A percentile compares a stretch with the other conserved stretches of the same genome.
Conservation (phyloP, 2,329 filamentous ascomycete genomes). For the Paraphoma sp. region DNA sequence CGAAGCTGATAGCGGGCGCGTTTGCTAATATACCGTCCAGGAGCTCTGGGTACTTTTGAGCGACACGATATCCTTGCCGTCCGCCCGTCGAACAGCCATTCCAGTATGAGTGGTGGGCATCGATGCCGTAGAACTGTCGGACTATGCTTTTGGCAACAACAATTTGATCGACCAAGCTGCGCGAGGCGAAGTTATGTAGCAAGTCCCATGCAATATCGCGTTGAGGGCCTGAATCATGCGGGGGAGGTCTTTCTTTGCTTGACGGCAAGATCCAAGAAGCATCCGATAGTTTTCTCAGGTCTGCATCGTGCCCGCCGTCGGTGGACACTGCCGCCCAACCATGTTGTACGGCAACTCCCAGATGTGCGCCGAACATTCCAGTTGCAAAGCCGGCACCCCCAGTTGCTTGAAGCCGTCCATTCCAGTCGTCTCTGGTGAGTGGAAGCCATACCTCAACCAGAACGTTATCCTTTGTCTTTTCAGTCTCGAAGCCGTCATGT, state of each 20-base stretch:
- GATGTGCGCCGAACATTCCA: conserved; percentile 30
- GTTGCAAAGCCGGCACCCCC: conserved; percentile 40
- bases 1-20: conserved; percentile 39
- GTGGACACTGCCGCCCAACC: conserved; percentile 44
- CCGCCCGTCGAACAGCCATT: conserved; percentile 45
- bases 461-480: conserved; percentile 22
- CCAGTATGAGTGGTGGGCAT: conserved; percentile 44
- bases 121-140: conserved; percentile 41
- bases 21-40: conserved; percentile 44
- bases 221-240: background rate
- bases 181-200: conserved; percentile 48
- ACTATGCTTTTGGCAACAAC: conserved; percentile 43
- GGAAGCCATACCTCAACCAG: conserved; percentile 42
- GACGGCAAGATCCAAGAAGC: conserved; percentile 27
- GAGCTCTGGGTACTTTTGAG: conserved; percentile 40
- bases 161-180: conserved; percentile 46
- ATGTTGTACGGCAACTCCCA: conserved; percentile 32
- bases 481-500: background rate
- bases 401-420: conserved; percentile 40
- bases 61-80: conserved; percentile 43
- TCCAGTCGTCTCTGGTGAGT: conserved; percentile 31
- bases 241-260: background rate
- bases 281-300: conserved; percentile 8
- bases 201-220: conserved; percentile 32
- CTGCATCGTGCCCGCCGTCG: conserved; percentile 37